phyloP scores from a whole-genome alignment of 139 green algal species.

The Mychonastes homosphaera region DNA sequence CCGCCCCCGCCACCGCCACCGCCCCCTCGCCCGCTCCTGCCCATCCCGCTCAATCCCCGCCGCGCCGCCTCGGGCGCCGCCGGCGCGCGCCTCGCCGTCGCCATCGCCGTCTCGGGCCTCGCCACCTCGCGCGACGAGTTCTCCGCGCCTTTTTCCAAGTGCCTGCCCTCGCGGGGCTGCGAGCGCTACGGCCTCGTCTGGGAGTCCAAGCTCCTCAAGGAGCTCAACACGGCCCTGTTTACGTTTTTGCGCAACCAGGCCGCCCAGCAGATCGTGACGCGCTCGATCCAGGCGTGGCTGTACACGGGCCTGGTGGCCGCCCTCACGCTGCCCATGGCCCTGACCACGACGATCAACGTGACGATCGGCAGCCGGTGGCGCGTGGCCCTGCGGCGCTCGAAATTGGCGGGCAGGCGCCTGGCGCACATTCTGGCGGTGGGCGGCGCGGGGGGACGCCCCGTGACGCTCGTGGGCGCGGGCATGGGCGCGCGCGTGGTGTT shows the following conservation, averaged over 20 bases:
- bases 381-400: slow-evolving; percentile 21
- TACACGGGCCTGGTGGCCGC: slow-evolving; percentile 39
- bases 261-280: slow-evolving; percentile 19
- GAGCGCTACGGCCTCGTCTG: slow-evolving; percentile 55
- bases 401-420: slow-evolving; percentile 38
- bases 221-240: slow-evolving; percentile 34
- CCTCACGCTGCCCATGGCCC: slow-evolving; percentile 29
- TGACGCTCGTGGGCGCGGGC: slow-evolving; percentile 43
- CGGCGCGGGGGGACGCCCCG: slow-evolving; percentile 19
- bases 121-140: neutral
- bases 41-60: slow-evolving; percentile 23
- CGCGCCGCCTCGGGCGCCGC: neutral
- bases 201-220: slow-evolving; percentile 52
- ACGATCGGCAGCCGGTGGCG: slow-evolving; percentile 32
- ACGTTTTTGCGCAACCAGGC: slow-evolving; percentile 30
- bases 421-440: slow-evolving; percentile 40
- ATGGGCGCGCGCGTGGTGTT: slow-evolving; percentile 61
- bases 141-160: neutral
- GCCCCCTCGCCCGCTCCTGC: slow-evolving; percentile 27
- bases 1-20: neutral
- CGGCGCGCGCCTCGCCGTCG: slow-evolving; percentile 34
- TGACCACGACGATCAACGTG: slow-evolving; percentile 33
- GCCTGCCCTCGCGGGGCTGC: slow-evolving; percentile 23
- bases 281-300: slow-evolving; percentile 14
- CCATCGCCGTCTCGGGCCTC: slow-evolving; percentile 58